Evolutionary conservation across 495 filamentous ascomycete species (phyloP), one percentile per base, ranked within the genome.

Genomic region (Parmelia sp.): DNA sequence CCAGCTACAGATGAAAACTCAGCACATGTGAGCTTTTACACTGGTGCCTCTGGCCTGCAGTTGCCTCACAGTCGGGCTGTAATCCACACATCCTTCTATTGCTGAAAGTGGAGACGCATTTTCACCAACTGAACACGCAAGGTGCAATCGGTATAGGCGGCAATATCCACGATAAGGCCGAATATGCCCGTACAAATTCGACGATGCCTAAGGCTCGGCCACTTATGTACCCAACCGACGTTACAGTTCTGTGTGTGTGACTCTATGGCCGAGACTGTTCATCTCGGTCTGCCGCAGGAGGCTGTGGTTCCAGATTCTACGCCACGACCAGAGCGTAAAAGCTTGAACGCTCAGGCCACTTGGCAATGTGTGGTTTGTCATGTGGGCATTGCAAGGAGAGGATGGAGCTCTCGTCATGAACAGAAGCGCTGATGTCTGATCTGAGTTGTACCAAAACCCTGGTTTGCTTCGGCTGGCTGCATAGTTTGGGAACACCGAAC

Each of bases 1-100:
- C 67, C 15, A 57, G 45, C 37, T 72, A 69, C 57, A 56, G 65
- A 47, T 66, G 40, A 64, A 47, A 3, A 9, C 51, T 33, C 57
- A 17, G 35, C 12, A 59, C 36, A 25, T 33, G 29, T 27, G 39
- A 25, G 19, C 21, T n/a, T 33, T n/a, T 40, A 14, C 21, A 42
- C 35, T 40, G 6, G 51, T 35, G 17, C 21, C 51, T 55, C 15
- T 33, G 51, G 17, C 25, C 25, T 51, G 14, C 51, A 33, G 27
- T 15, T 33, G 29, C 29, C 21, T 55, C 51, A 33, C 29, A 10
- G 10, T 9, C 14, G 21, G 15, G 17, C 51, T 33, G 21, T 27
- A 55, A 33, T 33, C 51, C 51, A 55, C 15, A n/a, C 17, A 10
- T 33, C 29, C 51, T 21, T 55, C 49, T 14, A 33, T 33, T 5